These are phyloP conservation scores for Mesotaenium endlicherianum DNA, from an alignment of 139 green algal species.

Conservation along the genomic window DNA sequence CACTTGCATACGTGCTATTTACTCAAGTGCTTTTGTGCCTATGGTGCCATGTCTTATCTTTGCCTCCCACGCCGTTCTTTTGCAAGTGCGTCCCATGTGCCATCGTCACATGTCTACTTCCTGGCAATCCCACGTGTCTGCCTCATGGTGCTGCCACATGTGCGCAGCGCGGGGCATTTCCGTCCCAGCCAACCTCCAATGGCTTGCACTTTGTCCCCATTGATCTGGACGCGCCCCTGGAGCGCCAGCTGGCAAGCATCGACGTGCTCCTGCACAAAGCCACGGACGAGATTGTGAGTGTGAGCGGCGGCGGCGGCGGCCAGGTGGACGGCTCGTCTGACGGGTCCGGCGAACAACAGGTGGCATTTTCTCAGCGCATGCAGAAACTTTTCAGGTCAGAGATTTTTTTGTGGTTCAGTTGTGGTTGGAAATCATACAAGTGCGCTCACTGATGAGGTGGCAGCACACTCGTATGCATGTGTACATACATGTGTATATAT, in stretches of 20 bases:
- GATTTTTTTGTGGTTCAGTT: too few species aligned
- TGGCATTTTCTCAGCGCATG: too few species aligned
- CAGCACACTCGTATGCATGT: too few species aligned
- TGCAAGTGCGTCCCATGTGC: neutral
- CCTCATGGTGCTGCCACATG: too few species aligned
- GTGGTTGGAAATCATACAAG: too few species aligned
- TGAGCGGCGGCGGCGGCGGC: neutral
- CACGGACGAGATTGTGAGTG: constrained; percentile 58
- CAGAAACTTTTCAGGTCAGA: too few species aligned
- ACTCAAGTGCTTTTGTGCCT: neutral
- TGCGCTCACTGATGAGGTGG: too few species aligned
- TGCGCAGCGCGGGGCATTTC: neutral
- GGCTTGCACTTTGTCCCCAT: constrained; percentile 58
- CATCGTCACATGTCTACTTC: neutral
- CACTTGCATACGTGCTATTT: neutral
- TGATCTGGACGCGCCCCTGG: constrained; percentile 47
- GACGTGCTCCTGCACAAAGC: constrained; percentile 76
- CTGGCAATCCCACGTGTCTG: neutral
- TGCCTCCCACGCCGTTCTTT: neutral
- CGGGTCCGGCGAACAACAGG: too few species aligned
- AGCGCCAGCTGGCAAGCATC: constrained; percentile 48
- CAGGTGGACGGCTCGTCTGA: neutral
- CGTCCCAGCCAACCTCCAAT: neutral
- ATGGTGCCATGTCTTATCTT: neutral
- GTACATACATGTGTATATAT: too few species aligned